Conservation (phyloP, 1,284 basidiomycete genomes). For the Ustilago bromivora region DNA sequence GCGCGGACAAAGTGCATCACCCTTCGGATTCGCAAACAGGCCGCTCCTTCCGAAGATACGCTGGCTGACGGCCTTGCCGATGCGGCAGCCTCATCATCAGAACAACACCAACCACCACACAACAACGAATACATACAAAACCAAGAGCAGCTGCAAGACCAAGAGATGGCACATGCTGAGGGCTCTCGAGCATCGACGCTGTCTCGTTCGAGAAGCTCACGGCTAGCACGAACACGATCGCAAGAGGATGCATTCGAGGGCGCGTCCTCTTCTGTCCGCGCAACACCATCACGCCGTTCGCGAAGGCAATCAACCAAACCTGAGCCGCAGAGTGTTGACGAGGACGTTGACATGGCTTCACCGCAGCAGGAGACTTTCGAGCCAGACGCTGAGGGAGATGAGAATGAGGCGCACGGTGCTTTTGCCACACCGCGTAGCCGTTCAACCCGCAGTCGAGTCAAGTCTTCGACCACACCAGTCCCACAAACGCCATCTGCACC, state of each 20-base stretch:
- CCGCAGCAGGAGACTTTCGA: constrained; percentile 11
- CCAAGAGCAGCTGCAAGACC: constrained; percentile 15
- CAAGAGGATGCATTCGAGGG: constrained; percentile 33
- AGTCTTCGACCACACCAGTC: constrained; percentile 31
- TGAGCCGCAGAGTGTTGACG: constrained; percentile 13
- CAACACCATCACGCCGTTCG: constrained; percentile 41
- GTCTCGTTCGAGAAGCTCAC: constrained; percentile 31
- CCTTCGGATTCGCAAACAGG: constrained; percentile 39
- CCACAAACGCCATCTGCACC: constrained; percentile 25
- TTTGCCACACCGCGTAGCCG: constrained; percentile 32
- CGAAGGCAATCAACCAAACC: constrained; percentile 37
- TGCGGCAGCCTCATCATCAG: constrained; percentile 1
- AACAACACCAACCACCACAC: background rate
- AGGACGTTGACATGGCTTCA: constrained; percentile 26
- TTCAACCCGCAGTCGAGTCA: constrained; percentile 23
- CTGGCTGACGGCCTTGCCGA: background rate
- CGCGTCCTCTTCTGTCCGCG: constrained; percentile 12
- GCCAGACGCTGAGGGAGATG: constrained; percentile 15
- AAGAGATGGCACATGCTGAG: constrained; percentile 29
- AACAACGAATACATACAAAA: background rate
- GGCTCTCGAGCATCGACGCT: constrained; percentile 7
- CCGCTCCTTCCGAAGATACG: constrained; percentile 15
- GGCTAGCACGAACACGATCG: constrained; percentile 30
- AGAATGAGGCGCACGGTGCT: constrained; percentile 10
- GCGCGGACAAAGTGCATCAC: constrained; percentile 50